phyloP scores from a whole-genome alignment of 768 basidiomycete genomes.

The Leccinum truebloodii region DNA sequence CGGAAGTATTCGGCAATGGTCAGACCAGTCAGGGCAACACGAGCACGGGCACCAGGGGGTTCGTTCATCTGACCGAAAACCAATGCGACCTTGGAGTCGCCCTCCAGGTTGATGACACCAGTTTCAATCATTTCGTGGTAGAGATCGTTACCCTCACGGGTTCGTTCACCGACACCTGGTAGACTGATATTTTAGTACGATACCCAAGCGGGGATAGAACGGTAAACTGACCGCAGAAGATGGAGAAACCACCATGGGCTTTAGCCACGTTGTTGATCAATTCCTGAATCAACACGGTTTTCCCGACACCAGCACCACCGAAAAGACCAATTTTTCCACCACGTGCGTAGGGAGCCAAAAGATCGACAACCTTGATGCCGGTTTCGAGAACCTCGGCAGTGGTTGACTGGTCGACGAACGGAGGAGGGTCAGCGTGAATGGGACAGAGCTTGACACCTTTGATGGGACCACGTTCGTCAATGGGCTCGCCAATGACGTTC shows the following conservation, averaged over 20 bases:
- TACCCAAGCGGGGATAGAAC: neutral
- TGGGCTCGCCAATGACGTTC: constrained; percentile 99
- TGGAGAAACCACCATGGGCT: constrained; percentile 99
- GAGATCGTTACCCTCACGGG: constrained; percentile 99
- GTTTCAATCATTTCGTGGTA: constrained; percentile 99
- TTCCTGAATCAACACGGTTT: constrained; percentile 99
- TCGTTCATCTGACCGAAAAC: constrained; percentile 99
- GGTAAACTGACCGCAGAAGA: constrained; percentile 80
- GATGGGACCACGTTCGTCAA: constrained; percentile 99
- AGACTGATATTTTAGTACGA: constrained; percentile 8
- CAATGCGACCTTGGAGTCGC: constrained; percentile 99
- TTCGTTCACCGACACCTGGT: constrained; percentile 97
- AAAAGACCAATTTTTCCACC: constrained; percentile 99
- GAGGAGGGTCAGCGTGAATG: constrained; percentile 96
- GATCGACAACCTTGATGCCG: constrained; percentile 99
- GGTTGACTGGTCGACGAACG: constrained; percentile 98
- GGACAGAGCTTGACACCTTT: constrained; percentile 89
- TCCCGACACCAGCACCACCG: constrained; percentile 99
- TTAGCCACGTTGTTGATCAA: constrained; percentile 99
- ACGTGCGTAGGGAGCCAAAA: constrained; percentile 99
- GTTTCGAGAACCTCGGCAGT: constrained; percentile 99
- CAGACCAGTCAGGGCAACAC: constrained; percentile 98
- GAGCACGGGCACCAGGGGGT: constrained; percentile 99
- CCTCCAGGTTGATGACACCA: constrained; percentile 99
- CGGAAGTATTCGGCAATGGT: constrained; percentile 99